These are phyloP conservation scores for Lotmaria passim DNA, from an alignment of 208 protist species.

Conservation along the genomic window DNA sequence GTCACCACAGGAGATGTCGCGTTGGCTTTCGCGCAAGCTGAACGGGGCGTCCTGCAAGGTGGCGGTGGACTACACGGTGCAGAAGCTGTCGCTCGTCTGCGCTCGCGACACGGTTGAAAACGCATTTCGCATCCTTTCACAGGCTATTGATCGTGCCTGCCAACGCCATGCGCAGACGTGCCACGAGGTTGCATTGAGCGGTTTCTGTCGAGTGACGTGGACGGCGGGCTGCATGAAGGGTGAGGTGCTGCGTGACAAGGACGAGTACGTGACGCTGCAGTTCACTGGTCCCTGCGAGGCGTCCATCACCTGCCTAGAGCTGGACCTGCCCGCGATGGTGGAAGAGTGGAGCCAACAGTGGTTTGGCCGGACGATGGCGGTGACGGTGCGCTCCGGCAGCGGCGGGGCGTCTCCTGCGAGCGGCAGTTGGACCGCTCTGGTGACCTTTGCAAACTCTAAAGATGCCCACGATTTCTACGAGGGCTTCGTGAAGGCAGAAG, in stretches of 20 bases:
- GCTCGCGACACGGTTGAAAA: background rate
- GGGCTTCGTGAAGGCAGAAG: background rate
- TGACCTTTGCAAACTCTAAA: constrained; percentile 10
- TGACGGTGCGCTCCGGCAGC: constrained; percentile 12
- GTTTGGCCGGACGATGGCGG: constrained; percentile 1
- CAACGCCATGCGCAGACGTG: background rate
- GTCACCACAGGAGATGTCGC: constrained; percentile 4
- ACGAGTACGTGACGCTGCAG: constrained; percentile 18
- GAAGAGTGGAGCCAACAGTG: constrained; percentile 5
- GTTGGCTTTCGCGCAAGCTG: constrained; percentile 9
- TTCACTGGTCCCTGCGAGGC: constrained; percentile 8
- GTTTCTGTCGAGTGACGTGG: constrained; percentile 13
- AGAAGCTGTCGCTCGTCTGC: background rate
- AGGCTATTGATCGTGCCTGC: background rate
- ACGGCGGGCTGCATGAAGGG: background rate
- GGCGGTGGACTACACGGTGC: background rate
- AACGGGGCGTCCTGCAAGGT: background rate
- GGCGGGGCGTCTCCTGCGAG: constrained; percentile 5
- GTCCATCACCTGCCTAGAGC: constrained; percentile 6
- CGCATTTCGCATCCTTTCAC: background rate
- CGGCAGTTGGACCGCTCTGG: constrained; percentile 2
- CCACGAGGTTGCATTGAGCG: constrained; percentile 12
- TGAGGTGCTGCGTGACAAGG: constrained; percentile 17
- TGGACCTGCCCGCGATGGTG: constrained; percentile 13
- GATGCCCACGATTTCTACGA: constrained; percentile 4